Conservation (phyloP, 2,329 filamentous ascomycete species). For the Fusarium mangiferae region DNA sequence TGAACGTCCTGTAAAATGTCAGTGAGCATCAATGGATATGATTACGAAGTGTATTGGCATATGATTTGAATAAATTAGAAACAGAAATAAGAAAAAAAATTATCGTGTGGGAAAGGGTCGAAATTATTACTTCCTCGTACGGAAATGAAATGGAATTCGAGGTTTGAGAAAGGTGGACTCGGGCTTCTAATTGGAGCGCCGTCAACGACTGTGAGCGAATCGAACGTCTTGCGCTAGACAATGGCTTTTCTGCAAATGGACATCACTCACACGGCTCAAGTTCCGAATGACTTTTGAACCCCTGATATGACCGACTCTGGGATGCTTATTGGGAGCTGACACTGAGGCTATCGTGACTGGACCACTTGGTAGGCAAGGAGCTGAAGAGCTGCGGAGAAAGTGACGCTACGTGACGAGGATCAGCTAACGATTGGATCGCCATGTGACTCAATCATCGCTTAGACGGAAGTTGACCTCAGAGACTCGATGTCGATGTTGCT, state of each 20-base stretch:
- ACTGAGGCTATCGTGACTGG: constrained; percentile 25
- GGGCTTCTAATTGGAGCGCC: constrained; percentile 40
- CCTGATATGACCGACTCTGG: constrained; percentile 1
- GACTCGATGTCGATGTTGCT: neutral
- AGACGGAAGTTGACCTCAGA: neutral
- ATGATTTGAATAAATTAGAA: neutral
- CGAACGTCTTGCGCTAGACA: constrained; percentile 39
- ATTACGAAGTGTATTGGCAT: neutral
- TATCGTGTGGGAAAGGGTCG: neutral
- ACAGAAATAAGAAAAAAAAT: neutral
- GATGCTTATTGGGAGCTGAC: constrained; percentile 15
- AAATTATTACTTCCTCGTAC: constrained; percentile 17
- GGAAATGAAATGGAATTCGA: constrained; percentile 40
- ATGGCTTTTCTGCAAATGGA: constrained; percentile 38
- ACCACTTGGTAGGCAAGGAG: neutral
- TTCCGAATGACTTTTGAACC: constrained; percentile 24
- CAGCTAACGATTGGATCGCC: neutral
- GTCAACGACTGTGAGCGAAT: constrained; percentile 39
- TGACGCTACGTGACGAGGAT: neutral
- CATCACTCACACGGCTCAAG: constrained; percentile 18
- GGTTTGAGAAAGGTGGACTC: constrained; percentile 37
- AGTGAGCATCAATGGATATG: neutral
- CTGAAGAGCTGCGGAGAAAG: constrained; percentile 1
- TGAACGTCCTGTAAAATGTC: neutral
- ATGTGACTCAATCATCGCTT: neutral